A percentile compares a stretch with the other conserved stretches of the same genome.
phyloP scores from a whole-genome alignment of 139 green algal species.

The Volvox africanus region DNA sequence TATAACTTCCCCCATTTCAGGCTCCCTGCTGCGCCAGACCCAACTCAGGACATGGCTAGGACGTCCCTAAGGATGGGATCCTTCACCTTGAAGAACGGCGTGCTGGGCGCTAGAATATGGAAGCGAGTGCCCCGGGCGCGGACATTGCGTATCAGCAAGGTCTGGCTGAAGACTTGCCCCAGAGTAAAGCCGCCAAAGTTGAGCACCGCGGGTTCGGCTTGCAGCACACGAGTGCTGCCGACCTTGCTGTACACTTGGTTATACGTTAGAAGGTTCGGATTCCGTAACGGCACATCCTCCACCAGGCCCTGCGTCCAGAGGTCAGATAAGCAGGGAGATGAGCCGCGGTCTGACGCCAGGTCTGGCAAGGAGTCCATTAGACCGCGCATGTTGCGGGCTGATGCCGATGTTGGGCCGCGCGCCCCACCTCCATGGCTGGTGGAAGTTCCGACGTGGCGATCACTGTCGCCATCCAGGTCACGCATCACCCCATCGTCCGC shows the following conservation, averaged over 20 bases:
- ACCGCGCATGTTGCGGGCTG: background rate
- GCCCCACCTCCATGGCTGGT: conserved; percentile 43
- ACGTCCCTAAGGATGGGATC: background rate
- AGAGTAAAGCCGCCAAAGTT: conserved; percentile 65
- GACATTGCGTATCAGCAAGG: conserved; percentile 52
- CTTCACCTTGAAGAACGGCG: conserved; percentile 62
- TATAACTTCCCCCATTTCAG: too few relatives aligned
- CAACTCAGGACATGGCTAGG: too few relatives aligned
- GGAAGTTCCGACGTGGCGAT: conserved; percentile 15
- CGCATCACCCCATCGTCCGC: conserved; percentile 20
- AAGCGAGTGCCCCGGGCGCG: conserved; percentile 33
- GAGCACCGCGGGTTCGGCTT: conserved; percentile 53
- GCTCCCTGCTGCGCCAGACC: too few relatives aligned
- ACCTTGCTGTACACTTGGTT: conserved; percentile 61
- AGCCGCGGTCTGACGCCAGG: background rate
- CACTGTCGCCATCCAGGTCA: conserved; percentile 21
- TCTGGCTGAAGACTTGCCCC: conserved; percentile 55
- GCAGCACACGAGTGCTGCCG: conserved; percentile 52
- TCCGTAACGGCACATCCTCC: conserved; percentile 56
- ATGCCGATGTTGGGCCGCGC: background rate
- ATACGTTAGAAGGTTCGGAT: conserved; percentile 56
- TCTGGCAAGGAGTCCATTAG: background rate
- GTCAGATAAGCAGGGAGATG: background rate
- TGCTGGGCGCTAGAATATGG: conserved; percentile 60
- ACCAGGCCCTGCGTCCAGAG: conserved; percentile 53